Percentiles rank a stretch among this genome's conserved stretches.
These are phyloP conservation scores for Taphrina flavorubra DNA, from an alignment of 1,139 yeast species.

Conservation along the genomic window DNA sequence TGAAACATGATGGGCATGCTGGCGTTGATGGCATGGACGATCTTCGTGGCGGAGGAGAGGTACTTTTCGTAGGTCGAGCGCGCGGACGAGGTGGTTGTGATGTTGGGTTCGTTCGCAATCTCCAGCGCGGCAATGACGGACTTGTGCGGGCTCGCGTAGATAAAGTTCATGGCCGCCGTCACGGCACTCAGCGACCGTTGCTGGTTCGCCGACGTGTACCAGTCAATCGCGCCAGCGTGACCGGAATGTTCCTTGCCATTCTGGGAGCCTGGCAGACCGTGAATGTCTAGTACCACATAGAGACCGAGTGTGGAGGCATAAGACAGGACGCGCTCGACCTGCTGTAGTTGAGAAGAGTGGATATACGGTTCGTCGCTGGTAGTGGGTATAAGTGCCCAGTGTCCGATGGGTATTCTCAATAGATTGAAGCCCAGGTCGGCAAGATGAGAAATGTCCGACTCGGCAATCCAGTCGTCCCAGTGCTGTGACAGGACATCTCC, in stretches of 20 bases:
- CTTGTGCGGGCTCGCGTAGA: slow-evolving; percentile 18
- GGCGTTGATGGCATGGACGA: slow-evolving; percentile 27
- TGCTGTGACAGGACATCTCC: slow-evolving; percentile 60
- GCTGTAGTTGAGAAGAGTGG: slow-evolving; percentile 70
- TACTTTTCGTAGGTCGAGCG: slow-evolving; percentile 31
- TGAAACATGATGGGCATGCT: slow-evolving; percentile 39
- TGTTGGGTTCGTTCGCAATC: slow-evolving; percentile 35
- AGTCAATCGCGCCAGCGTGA: slow-evolving; percentile 65
- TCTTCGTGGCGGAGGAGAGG: slow-evolving; percentile 25
- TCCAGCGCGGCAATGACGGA: slow-evolving; percentile 36
- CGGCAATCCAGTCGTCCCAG: slow-evolving; percentile 77
- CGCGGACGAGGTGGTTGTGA: slow-evolving; percentile 8
- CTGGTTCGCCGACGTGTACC: slow-evolving; percentile 52
- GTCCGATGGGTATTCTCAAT: slow-evolving; percentile 87
- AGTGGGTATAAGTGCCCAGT: slow-evolving; percentile 76
- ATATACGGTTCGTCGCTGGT: slow-evolving; percentile 75
- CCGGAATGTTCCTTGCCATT: slow-evolving; percentile 94
- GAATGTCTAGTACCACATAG: slow-evolving; percentile 83
- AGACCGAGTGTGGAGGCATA: slow-evolving; percentile 72
- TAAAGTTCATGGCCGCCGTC: slow-evolving; percentile 35
- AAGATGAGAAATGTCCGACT: slow-evolving; percentile 68
- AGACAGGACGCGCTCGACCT: slow-evolving; percentile 71
- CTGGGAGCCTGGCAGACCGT: slow-evolving; percentile 92
- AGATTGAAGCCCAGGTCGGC: slow-evolving; percentile 75
- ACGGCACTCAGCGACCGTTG: slow-evolving; percentile 23